Conservation (phyloP, 164 flowering plant species). For the Stephania yunnanensis region DNA sequence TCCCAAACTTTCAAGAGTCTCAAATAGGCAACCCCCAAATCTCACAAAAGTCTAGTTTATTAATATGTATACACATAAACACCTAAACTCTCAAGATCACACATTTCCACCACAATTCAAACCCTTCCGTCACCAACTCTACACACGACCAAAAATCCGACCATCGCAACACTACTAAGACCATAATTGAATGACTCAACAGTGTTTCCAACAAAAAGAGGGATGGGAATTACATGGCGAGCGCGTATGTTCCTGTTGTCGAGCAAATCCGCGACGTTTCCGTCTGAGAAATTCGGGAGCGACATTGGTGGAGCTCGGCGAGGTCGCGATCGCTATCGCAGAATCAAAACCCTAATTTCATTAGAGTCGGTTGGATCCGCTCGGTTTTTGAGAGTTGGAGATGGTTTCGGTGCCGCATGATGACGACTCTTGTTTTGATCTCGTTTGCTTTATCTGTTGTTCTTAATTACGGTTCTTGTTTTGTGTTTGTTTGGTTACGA, state of each 20-base stretch:
- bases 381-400: neutral
- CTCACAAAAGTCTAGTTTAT: no score
- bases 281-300: constrained; percentile 25
- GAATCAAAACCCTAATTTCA: constrained; percentile 8
- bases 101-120: neutral
- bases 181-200: neutral
- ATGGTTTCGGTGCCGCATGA: neutral
- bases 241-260: constrained; percentile 20
- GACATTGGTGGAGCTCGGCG: constrained; percentile 14
- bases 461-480: no score
- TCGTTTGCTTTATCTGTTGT: neutral
- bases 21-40: no score
- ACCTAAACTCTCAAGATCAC: neutral
- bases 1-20: no score
- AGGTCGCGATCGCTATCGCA: neutral
- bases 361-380: neutral
- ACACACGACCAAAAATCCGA: neutral
- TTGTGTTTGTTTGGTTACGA: no score
- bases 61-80: no score
- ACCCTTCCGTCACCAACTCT: neutral
- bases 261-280: constrained; percentile 29
- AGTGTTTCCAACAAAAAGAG: neutral
- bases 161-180: neutral
- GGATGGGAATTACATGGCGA: constrained; percentile 18
- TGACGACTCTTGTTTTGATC: neutral